phyloP scores from a whole-genome alignment of 495 filamentous ascomycete genomes.

The Hyaloscypha finlandica region DNA sequence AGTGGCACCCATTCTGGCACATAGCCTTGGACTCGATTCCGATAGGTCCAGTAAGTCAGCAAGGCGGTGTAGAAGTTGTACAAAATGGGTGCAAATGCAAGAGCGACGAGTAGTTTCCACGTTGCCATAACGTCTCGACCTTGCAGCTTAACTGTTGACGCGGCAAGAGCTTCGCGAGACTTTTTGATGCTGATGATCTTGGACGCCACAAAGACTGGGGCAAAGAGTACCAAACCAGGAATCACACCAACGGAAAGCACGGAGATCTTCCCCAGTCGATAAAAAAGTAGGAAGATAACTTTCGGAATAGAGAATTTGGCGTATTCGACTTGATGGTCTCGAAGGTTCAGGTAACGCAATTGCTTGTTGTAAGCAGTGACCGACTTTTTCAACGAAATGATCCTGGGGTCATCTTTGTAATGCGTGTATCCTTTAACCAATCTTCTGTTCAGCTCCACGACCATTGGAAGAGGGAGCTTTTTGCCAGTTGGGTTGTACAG shows the following conservation, averaged over 20 bases:
- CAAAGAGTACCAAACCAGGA: constrained; percentile 85
- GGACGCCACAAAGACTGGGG: constrained; percentile 85
- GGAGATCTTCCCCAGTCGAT: constrained; percentile 73
- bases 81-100: constrained; percentile 83
- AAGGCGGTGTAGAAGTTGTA: constrained; percentile 78
- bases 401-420: constrained; percentile 89
- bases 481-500: constrained; percentile 93
- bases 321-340: constrained; percentile 95
- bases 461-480: constrained; percentile 89
- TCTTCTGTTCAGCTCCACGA: constrained; percentile 94
- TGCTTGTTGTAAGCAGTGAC: constrained; percentile 88
- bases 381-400: constrained; percentile 73
- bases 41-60: constrained; percentile 76
- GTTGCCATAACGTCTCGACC: constrained; percentile 96
- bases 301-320: constrained; percentile 76
- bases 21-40: constrained; percentile 76
- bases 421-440: constrained; percentile 89
- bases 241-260: constrained; percentile 79
- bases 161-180: constrained; percentile 85
- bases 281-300: constrained; percentile 76
- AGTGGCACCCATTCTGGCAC: constrained; percentile 80
- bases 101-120: constrained; percentile 93
- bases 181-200: constrained; percentile 92
- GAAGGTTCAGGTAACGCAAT: constrained; percentile 79
- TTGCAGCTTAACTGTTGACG: constrained; percentile 91